These are phyloP conservation scores for Didymella segeticola DNA, from an alignment of 2,329 filamentous ascomycete genomes.

Conservation along the genomic window DNA sequence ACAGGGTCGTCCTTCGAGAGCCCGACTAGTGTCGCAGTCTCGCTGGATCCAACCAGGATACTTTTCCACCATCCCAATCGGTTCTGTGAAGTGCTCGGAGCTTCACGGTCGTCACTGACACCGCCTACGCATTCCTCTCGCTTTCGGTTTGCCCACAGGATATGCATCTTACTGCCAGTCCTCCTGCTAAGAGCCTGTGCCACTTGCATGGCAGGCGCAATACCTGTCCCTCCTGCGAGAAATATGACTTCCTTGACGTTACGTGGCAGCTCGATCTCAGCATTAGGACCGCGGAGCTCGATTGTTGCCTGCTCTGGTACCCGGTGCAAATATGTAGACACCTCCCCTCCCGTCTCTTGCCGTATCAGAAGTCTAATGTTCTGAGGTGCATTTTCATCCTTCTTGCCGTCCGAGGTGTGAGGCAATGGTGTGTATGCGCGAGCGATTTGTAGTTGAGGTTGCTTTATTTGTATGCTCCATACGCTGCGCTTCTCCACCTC, in stretches of 20 bases:
- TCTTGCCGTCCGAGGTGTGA: conserved; percentile 51
- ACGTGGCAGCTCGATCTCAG: conserved; percentile 67
- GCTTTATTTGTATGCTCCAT: conserved; percentile 92
- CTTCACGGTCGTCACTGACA: conserved; percentile 55
- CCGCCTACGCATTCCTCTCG: conserved; percentile 71
- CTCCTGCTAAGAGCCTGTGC: conserved; percentile 66
- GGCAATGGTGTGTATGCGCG: conserved; percentile 91
- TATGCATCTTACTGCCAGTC: conserved; percentile 61
- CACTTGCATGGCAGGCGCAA: conserved; percentile 87
- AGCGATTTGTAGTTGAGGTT: conserved; percentile 91
- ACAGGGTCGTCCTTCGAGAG: conserved; percentile 10
- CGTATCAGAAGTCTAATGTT: conserved; percentile 77
- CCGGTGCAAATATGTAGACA: conserved; percentile 79
- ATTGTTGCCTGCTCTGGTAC: conserved; percentile 69
- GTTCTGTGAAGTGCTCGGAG: conserved; percentile 9
- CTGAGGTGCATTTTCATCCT: conserved; percentile 38
- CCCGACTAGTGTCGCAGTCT: conserved; percentile 12
- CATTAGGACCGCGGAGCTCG: conserved; percentile 78
- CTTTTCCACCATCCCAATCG: conserved; percentile 38
- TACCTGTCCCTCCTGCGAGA: conserved; percentile 88
- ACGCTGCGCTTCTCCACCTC: conserved; percentile 67
- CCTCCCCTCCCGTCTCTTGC: conserved; percentile 79
- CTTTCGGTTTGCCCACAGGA: conserved; percentile 82
- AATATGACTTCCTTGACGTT: conserved; percentile 72
- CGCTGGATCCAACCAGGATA: conserved; percentile 26